Conservation (phyloP, 139 green algal species). For the Diplosphaera chodatii region DNA sequence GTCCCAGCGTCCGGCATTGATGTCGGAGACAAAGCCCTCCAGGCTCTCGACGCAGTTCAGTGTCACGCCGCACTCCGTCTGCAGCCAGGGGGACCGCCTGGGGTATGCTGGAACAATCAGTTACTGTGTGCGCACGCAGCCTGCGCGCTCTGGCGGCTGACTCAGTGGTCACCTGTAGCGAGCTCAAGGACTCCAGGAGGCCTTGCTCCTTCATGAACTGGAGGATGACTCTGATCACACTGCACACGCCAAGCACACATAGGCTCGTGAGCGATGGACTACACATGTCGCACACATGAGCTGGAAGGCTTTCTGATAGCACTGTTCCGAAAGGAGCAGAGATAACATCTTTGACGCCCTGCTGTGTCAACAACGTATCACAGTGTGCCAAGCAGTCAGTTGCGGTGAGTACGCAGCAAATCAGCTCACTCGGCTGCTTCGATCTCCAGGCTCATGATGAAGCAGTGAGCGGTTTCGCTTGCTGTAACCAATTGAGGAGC, state of each 20-base stretch:
- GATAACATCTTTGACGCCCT: no score
- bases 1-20: constrained; percentile 87
- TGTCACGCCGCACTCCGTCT: constrained; percentile 90
- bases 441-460: constrained; percentile 74
- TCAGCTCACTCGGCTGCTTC: constrained; percentile 75
- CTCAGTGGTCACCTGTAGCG: constrained; percentile 62
- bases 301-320: no score
- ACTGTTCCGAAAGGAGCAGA: no score
- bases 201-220: constrained; percentile 97
- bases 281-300: no score
- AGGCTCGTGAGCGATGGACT: neutral
- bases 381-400: no score
- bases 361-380: no score
- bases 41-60: constrained; percentile 92
- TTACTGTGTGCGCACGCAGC: no score
- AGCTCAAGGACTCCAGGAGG: constrained; percentile 76
- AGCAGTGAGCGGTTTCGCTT: no score
- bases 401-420: no score
- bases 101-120: no score
- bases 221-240: constrained; percentile 95
- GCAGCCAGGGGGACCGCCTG: constrained; percentile 1
- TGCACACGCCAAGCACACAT: constrained; percentile 25
- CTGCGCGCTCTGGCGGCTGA: no score
- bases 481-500: no score
- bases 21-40: constrained; percentile 84